Conservation (phyloP, 495 filamentous ascomycete genomes). For the Xylaria nigripes region DNA sequence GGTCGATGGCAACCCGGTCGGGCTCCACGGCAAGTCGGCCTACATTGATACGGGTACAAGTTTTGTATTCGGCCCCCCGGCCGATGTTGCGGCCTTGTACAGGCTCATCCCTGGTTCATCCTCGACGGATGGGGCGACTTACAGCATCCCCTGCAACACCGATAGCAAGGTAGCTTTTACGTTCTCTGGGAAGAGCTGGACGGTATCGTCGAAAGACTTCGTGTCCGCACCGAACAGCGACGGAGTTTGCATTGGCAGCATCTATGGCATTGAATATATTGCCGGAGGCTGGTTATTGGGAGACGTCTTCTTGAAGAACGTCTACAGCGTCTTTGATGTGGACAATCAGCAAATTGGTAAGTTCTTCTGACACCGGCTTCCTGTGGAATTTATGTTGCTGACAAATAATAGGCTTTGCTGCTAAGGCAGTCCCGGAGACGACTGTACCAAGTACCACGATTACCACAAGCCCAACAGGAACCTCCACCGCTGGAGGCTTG, state of each 20-base stretch:
- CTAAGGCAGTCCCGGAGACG: constrained; percentile 19
- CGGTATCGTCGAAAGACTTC: constrained; percentile 61
- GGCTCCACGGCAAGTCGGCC: constrained; percentile 45
- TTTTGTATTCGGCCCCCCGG: constrained; percentile 57
- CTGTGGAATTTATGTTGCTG: background rate
- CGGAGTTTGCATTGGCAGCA: constrained; percentile 55
- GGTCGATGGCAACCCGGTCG: constrained; percentile 46
- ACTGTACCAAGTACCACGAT: constrained; percentile 10
- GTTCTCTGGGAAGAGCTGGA: constrained; percentile 49
- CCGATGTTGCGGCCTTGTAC: constrained; percentile 58
- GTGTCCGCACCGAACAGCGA: constrained; percentile 39
- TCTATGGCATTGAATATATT: constrained; percentile 45
- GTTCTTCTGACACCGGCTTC: constrained; percentile 8
- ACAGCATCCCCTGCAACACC: constrained; percentile 62
- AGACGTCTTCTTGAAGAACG: constrained; percentile 81
- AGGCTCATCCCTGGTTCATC: constrained; percentile 53
- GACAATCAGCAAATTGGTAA: constrained; percentile 49
- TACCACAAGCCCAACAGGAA: constrained; percentile 9
- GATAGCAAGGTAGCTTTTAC: constrained; percentile 31
- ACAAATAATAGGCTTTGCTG: constrained; percentile 30
- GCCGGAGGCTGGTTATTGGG: constrained; percentile 62
- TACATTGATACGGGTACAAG: constrained; percentile 81
- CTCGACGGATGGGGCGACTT: constrained; percentile 44
- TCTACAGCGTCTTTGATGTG: constrained; percentile 78
- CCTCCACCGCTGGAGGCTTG: background rate